These are phyloP conservation scores for Cicer judaicum DNA, from an alignment of 306 rosid genomes.

Conservation along the genomic window DNA sequence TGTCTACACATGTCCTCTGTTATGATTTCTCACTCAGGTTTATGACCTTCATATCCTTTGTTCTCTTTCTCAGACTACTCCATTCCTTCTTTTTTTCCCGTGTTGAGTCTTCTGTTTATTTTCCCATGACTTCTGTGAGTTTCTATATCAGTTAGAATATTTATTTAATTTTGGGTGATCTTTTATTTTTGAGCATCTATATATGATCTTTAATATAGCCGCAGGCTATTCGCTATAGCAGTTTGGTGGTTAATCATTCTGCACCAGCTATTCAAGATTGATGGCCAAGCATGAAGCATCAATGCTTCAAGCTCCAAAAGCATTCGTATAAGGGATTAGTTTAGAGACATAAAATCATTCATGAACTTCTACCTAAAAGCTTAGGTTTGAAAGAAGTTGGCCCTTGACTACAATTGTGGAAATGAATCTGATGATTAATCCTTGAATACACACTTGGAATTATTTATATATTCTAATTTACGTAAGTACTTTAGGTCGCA, in stretches of 20 bases:
- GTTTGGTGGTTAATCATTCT: slow-evolving; percentile 1
- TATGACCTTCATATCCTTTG: neutral
- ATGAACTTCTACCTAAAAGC: slow-evolving; percentile 9
- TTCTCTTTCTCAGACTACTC: neutral
- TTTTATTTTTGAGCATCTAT: slow-evolving; percentile 4
- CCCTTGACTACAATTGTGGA: slow-evolving; percentile 13
- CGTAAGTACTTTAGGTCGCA: neutral
- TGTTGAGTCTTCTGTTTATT: neutral
- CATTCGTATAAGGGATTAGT: neutral
- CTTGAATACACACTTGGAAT: slow-evolving; percentile 10
- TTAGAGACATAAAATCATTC: neutral
- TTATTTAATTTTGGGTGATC: neutral
- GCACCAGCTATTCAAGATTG: neutral
- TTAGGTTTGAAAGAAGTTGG: neutral
- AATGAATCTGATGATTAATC: slow-evolving; percentile 17
- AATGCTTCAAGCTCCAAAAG: neutral
- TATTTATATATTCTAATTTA: neutral
- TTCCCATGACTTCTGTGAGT: neutral
- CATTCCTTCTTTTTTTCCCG: neutral
- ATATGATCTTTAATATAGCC: slow-evolving; percentile 1
- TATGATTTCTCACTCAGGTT: slow-evolving; percentile 1
- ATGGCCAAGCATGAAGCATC: neutral
- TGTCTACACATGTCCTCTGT: neutral
- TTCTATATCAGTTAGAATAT: neutral
- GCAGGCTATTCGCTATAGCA: neutral